phyloP scores from a whole-genome alignment of 345 rosid species.

The Rhizophora apiculata region DNA sequence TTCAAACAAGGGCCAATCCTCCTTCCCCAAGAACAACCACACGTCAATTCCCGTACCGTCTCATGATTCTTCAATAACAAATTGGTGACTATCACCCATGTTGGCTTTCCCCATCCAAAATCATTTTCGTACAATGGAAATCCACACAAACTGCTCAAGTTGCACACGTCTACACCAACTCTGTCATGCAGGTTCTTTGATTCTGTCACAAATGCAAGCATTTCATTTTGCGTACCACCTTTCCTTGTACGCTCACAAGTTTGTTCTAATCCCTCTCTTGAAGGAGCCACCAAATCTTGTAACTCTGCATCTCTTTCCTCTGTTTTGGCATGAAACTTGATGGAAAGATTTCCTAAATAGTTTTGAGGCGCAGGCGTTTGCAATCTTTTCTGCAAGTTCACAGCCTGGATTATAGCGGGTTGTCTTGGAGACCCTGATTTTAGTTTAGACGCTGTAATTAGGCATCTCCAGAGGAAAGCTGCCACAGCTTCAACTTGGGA shows the following conservation, averaged over 20 bases:
- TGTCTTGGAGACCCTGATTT: constrained; percentile 12
- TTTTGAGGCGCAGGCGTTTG: background rate
- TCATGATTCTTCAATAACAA: constrained; percentile 7
- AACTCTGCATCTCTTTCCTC: background rate
- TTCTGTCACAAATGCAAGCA: background rate
- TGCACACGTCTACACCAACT: background rate
- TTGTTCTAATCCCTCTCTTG: background rate
- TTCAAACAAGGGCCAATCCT: constrained; percentile 1
- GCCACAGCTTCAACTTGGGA: constrained; percentile 13
- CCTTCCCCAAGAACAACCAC: background rate
- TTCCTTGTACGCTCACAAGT: background rate
- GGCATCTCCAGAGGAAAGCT: constrained; percentile 7
- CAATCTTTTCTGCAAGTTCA: constrained; percentile 22
- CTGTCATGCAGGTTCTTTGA: background rate
- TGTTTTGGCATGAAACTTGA: background rate
- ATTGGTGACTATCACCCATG: background rate
- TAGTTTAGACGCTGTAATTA: constrained; percentile 9
- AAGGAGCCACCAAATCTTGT: background rate
- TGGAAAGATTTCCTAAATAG: background rate
- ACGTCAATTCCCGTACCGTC: constrained; percentile 7
- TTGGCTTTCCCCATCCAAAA: constrained; percentile 15
- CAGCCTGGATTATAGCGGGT: constrained; percentile 18
- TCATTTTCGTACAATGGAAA: constrained; percentile 6
- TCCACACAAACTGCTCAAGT: constrained; percentile 5
- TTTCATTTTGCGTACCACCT: background rate